Evolutionary conservation across 2,329 filamentous ascomycete genomes (phyloP).

Genomic region (Phialophora verrucosa): DNA sequence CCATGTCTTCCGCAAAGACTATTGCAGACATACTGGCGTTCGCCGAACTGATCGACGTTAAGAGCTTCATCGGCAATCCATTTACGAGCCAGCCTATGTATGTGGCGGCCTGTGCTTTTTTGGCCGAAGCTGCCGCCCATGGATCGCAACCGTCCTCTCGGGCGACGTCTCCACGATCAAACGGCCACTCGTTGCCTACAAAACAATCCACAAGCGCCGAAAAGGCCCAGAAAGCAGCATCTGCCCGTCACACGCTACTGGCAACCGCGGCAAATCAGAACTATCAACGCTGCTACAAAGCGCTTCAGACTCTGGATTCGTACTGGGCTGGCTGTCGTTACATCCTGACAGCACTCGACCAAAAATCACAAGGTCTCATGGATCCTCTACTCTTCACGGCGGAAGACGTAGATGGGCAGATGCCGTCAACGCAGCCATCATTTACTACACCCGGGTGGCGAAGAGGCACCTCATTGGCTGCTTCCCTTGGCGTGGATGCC

Average conservation of each 20-base stretch:
- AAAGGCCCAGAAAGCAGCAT: conserved; percentile 29
- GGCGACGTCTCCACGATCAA: conserved; percentile 58
- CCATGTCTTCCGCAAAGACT: conserved; percentile 89
- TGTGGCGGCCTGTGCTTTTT: conserved; percentile 85
- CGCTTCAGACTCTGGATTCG: conserved; percentile 76
- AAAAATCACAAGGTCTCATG: conserved; percentile 84
- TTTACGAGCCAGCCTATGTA: conserved; percentile 92
- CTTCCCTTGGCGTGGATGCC: conserved; percentile 40
- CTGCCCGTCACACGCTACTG: conserved; percentile 73
- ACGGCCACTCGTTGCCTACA: not conserved
- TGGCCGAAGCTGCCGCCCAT: conserved; percentile 78
- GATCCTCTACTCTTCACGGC: conserved; percentile 70
- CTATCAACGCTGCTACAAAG: conserved; percentile 85
- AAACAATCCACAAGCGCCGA: conserved; percentile 16
- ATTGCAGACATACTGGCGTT: conserved; percentile 89
- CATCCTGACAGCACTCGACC: conserved; percentile 82
- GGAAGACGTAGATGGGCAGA: conserved; percentile 78
- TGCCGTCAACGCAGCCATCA: conserved; percentile 56
- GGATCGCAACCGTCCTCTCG: conserved; percentile 69
- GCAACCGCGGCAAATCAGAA: conserved; percentile 84
- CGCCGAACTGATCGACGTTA: conserved; percentile 81
- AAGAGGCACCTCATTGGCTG: conserved; percentile 44
- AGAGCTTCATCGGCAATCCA: conserved; percentile 84
- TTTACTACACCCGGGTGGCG: conserved; percentile 61
- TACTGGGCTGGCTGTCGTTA: conserved; percentile 90